Conservation (phyloP, 2,329 filamentous ascomycete species). For the Neofusicoccum laricinum region DNA sequence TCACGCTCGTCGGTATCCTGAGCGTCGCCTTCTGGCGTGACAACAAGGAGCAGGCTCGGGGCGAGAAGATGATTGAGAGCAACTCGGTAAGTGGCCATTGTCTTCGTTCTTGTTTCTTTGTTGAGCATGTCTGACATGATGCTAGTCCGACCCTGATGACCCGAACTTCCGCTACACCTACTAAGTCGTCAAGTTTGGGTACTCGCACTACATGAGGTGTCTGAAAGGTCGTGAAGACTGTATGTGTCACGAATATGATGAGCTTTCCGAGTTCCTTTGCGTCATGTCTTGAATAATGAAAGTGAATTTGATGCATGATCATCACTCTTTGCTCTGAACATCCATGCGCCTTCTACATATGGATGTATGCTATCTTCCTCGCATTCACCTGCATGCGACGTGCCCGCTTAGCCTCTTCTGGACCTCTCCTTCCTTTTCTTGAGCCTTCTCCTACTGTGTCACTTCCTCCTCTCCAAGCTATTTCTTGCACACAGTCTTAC, state of each 20-base stretch:
- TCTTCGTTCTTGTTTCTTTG: neutral
- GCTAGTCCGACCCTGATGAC: slow-evolving; percentile 1
- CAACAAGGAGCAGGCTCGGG: slow-evolving; percentile 40
- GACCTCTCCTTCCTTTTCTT: too few relatives aligned
- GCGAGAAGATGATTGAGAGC: slow-evolving; percentile 41
- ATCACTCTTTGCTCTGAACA: too few relatives aligned
- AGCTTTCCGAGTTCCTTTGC: neutral
- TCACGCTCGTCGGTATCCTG: slow-evolving; percentile 33
- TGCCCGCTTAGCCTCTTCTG: too few relatives aligned
- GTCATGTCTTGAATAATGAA: neutral
- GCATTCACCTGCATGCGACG: too few relatives aligned
- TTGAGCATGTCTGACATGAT: neutral
- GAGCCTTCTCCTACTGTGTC: too few relatives aligned
- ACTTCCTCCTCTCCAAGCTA: too few relatives aligned
- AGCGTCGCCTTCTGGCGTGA: slow-evolving; percentile 31
- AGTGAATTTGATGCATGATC: neutral
- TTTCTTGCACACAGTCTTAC: too few relatives aligned
- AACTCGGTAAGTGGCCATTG: slow-evolving; percentile 27
- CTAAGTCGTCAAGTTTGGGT: neutral
- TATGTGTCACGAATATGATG: slow-evolving; percentile 1
- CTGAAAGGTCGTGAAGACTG: neutral
- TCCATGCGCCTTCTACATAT: too few relatives aligned
- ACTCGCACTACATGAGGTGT: neutral
- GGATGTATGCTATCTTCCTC: too few relatives aligned
- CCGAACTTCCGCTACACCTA: slow-evolving; percentile 16